Base-by-base conservation (phyloP, 805 yeast genomes). In the Kodamaea lidongshanica region DNA sequence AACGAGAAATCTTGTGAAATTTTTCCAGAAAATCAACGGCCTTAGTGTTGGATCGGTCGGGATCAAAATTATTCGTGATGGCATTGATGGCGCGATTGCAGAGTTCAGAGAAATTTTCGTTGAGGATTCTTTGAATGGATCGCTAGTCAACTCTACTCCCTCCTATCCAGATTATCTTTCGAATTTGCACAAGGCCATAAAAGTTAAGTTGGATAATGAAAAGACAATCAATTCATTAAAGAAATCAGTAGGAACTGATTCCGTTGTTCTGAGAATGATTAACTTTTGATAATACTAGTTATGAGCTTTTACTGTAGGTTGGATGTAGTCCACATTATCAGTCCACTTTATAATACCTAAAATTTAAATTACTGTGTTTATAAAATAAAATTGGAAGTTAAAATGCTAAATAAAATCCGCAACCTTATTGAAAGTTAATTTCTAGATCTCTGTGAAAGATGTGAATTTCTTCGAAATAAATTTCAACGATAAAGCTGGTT, bases 141-240 rank as follows among this genome's bases (percentile, higher is more conserved):
- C 59, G 59, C 30, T 51, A 7, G 74, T 77, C 24, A 61, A 40
- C 25, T 43, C 45, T 17, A 50, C 52, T 49, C 74, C 45, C 57
- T 70, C 78, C 12, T 81, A 78, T 49, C 53, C 72, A 5, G 95
- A 83, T 34, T 86, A 73, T 43, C 60, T 89, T 39, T 59, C 74
- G 6, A 69, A 69, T 21, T 58, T 88, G 32, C 96, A 89, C 52
- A 75, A 72, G 33, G 66, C 68, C 6, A 73, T 82, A 17, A 67
- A 63, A 28, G 72, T 62, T 10, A 74, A 67, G 37, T 39, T 74
- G 12, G 76, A 71, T 11, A 66, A 63, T 26, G 76, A 71, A 30
- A 58, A 55, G 39, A 42, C 55, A 6, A 52, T 57, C 9, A 47
- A 45, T 19, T 42, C 41, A 22, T 48, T 58, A 7, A 54, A 43